Conservation (phyloP, 148 eudicot species). For the Diospyros kaki region DNA sequence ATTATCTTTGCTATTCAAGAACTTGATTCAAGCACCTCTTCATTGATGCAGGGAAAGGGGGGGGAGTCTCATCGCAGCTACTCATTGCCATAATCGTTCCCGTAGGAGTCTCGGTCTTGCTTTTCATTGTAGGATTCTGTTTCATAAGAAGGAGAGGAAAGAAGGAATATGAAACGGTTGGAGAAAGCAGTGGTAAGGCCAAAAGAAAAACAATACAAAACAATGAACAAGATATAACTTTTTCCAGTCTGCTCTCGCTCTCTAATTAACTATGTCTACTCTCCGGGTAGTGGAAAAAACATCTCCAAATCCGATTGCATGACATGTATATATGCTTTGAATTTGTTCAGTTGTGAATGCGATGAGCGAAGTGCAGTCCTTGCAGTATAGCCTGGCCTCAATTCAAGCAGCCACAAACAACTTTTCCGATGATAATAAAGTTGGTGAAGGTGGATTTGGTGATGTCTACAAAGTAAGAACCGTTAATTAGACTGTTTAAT, state of each 20-base stretch:
- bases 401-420: conserved; percentile 10
- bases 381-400: conserved; percentile 2
- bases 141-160: neutral
- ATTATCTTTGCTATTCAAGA: too few species aligned
- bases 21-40: too few species aligned
- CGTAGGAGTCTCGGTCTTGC: neutral
- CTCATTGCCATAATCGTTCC: neutral
- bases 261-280: neutral
- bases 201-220: neutral
- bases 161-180: neutral
- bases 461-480: conserved; percentile 12
- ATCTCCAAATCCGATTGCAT: too few species aligned
- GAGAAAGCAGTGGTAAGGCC: neutral
- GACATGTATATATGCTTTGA: neutral
- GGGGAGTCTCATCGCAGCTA: neutral
- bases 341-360: neutral
- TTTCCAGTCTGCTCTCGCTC: too few species aligned
- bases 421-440: conserved; percentile 10
- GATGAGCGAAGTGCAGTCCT: neutral
- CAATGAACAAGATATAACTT: neutral
- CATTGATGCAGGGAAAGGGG: neutral
- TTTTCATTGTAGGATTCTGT: neutral
- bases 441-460: conserved; percentile 23
- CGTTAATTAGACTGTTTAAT: neutral
- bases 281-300: too few species aligned